Evolutionary conservation across 2,329 filamentous ascomycete genomes (phyloP).

Genomic region (Aspergillus sergii): DNA sequence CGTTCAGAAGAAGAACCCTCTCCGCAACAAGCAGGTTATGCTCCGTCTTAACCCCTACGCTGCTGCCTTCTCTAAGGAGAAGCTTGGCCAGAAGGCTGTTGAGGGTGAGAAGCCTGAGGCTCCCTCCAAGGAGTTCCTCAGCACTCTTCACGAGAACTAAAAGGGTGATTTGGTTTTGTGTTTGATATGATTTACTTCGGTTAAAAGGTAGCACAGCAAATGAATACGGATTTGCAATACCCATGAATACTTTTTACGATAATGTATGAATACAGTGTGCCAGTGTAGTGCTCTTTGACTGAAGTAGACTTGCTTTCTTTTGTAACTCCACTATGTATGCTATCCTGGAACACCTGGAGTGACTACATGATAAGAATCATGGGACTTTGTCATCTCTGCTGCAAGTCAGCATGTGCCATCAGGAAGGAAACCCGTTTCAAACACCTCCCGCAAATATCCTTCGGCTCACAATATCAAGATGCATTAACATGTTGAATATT

Average conservation of each 20-base stretch:
- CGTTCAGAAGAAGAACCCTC: conserved; percentile 99
- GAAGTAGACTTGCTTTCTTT: conserved; percentile 1
- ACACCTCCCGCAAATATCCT: too few relatives aligned
- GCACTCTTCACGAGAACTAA: conserved; percentile 57
- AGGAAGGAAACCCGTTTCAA: neutral
- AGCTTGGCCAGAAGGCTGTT: conserved; percentile 72
- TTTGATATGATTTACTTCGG: conserved; percentile 24
- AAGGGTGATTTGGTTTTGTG: conserved; percentile 24
- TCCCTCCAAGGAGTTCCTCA: conserved; percentile 56
- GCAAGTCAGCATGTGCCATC: neutral
- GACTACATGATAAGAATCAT: neutral
- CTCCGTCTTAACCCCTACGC: conserved; percentile 99
- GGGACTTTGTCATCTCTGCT: neutral
- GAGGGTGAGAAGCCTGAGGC: conserved; percentile 63
- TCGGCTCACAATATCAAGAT: neutral
- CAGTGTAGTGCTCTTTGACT: conserved; percentile 11
- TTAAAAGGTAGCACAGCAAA: conserved; percentile 30
- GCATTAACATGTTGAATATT: neutral
- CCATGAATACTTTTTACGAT: conserved; percentile 16
- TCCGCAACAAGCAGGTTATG: conserved; percentile 97
- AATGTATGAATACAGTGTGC: conserved; percentile 6
- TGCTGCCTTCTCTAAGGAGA: conserved; percentile 82
- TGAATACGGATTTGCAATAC: conserved; percentile 31
- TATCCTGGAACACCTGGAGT: neutral
- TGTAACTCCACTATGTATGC: neutral